Base-by-base conservation (phyloP, 2,329 filamentous ascomycete genomes). In the Metarhizium brunneum region DNA sequence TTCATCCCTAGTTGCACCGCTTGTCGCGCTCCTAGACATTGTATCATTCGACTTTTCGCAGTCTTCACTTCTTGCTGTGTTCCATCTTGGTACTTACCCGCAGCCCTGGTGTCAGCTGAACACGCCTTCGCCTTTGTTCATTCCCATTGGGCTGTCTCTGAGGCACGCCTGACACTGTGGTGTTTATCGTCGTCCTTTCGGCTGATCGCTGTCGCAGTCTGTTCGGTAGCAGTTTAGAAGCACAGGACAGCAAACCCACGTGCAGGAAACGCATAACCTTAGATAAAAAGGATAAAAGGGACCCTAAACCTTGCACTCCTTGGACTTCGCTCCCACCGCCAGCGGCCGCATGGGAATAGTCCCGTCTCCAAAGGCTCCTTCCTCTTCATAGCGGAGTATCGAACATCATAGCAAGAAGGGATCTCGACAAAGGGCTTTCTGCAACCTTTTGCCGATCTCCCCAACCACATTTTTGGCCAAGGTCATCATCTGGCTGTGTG, bases 371-470 rank as follows among this genome's bases (percentile, higher is more conserved):
- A 40, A 7, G 38, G 5, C 14, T 16, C 13, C 38, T 40, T 40
- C 4, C 38, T 16, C 11, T 14, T 40, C 5, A 13, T 40, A 40
- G 38, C 38, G 6, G 14, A 40, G 38, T 40, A 40, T 40, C 38
- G 13, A 11, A 40, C 14, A 40, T 14, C 14, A 40, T 13, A 40
- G 5, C 38, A 40, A 13, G 11, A 11, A 40, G 11, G 5, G 14
- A 5, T 14, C 13, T 40, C 20, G 32, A 35, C 5, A 48, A 25
- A 48, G 25, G 2, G 10, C 13, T 29, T 14, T 53, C 51, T 42
- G 51, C 51, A 53, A 36, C n/a, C 13, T 53, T 53, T 42, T 53
- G 51, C 51, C 51, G 51, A 47, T 8, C 32, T 7, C 42, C 6
- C 30, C 42, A 18, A 47, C 18, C 25, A 47, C 35, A 35, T 20